Evolutionary conservation across 306 rosid genomes (phyloP).

Genomic region (Macrotyloma uniflorum): DNA sequence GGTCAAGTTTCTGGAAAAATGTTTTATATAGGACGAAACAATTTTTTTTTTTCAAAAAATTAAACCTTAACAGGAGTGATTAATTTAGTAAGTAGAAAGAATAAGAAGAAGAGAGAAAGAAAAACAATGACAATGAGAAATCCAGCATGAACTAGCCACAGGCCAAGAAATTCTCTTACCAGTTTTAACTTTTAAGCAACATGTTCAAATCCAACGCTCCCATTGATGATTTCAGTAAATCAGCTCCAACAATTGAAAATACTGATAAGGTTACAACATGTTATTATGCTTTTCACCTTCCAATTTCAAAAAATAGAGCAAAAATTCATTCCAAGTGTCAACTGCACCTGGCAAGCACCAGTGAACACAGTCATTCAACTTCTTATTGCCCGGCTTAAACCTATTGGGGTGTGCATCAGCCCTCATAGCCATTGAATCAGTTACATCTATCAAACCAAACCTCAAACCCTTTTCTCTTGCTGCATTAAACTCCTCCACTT

Average conservation of each 20-base stretch:
- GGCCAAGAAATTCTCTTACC: background rate
- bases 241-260: background rate
- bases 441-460: slow-evolving; percentile 58
- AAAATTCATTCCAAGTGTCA: slow-evolving; percentile 83
- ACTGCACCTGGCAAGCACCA: slow-evolving; percentile 91
- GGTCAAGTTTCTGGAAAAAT: background rate
- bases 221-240: too few relatives aligned
- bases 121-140: background rate
- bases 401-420: slow-evolving; percentile 79
- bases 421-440: slow-evolving; percentile 60
- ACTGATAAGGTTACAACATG: background rate
- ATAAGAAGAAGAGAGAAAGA: too few relatives aligned
- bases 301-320: slow-evolving; percentile 53
- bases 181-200: background rate
- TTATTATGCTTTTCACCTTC: background rate
- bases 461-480: slow-evolving; percentile 48
- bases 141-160: background rate
- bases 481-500: slow-evolving; percentile 54
- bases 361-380: slow-evolving; percentile 72
- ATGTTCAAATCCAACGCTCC: background rate
- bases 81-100: too few relatives aligned
- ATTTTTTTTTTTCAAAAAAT: too few relatives aligned
- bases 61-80: too few relatives aligned
- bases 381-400: slow-evolving; percentile 42
- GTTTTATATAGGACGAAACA: background rate